Evolutionary conservation across 1,284 basidiomycete species (phyloP), one percentile per base, ranked within the genome.

Genomic region (Polyporus tsugae): DNA sequence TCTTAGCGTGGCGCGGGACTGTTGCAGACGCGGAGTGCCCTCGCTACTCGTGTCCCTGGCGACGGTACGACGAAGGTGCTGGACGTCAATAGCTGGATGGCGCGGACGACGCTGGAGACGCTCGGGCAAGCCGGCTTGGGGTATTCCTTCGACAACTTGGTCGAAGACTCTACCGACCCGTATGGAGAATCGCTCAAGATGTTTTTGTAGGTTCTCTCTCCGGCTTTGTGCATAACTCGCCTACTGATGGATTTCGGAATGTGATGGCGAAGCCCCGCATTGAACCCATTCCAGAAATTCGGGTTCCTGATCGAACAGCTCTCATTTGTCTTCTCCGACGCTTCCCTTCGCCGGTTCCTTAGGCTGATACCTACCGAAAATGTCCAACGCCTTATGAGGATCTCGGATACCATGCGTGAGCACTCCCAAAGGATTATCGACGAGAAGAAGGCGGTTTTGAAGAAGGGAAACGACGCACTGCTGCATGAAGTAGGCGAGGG

Each of bases 341-440:
- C 49, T 3, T 58, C 74, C 13, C 69, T 70, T 33, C 44, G 60
- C 4, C n/a, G 22, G 13, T 2, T 72, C 1, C 41, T 68, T n/a
- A 62, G 63, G 29, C 36, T 33, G 19, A 35, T 60, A 10, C 68
- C 69, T 3, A 39, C 44, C 6, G 13, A 52, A 2, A 42, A 61
- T 2, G 0, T 69, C 5, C 65, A 55, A 9, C 25, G 52, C 29
- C 57, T 73, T 22, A 44, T 68, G 63, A 39, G 25, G n/a, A 65
- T 85, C 35, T 66, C 80, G 3, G 82, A 86, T 65, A 75, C 77
- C 1, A 75, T 82, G 58, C 63, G 75, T 1, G 22, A 49, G 22
- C 81, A 80, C 0, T 80, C 84, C 0, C 63, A 74, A 1, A 75
- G 81, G 33, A 83, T 87, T 6, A 80, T 81, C 25, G 71, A 80